A percentile compares a stretch with the other conserved stretches of the same genome.
These are phyloP conservation scores for Tubosaeta sp. DNA, from an alignment of 768 basidiomycete species.

Conservation along the genomic window DNA sequence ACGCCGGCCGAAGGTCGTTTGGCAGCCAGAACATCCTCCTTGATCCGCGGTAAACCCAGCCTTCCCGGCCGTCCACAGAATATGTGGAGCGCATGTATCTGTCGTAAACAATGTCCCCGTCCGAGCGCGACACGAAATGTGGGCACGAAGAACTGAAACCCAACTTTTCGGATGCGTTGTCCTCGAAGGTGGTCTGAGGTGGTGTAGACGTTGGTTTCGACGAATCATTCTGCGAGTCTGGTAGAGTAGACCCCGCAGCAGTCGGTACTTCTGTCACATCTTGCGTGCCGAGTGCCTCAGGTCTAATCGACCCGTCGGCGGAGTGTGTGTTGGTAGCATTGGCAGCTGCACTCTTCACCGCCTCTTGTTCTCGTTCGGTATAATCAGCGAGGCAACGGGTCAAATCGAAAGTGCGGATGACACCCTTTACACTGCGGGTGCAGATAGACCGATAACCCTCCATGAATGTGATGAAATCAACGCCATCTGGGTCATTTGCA, in stretches of 20 bases:
- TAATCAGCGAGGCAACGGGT: constrained; percentile 8
- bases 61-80: constrained; percentile 6
- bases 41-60: constrained; percentile 15
- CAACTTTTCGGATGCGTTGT: neutral
- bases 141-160: neutral
- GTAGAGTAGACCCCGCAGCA: neutral
- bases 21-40: constrained; percentile 16
- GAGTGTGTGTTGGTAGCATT: neutral
- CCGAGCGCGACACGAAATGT: constrained; percentile 14
- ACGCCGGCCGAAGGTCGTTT: constrained; percentile 8
- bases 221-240: neutral
- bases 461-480: constrained; percentile 12
- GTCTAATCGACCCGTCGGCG: neutral
- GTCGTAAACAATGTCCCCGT: constrained; percentile 8
- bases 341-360: neutral
- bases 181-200: neutral
- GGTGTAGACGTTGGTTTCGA: neutral
- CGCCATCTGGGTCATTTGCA: neutral
- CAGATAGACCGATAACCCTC: constrained; percentile 1
- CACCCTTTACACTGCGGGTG: constrained; percentile 12
- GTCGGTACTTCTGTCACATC: neutral
- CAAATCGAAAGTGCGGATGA: constrained; percentile 15
- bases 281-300: neutral
- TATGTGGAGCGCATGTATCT: constrained; percentile 13
- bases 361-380: neutral